Base-by-base conservation (phyloP, 2,329 filamentous ascomycete genomes). In the Moelleriella libera region DNA sequence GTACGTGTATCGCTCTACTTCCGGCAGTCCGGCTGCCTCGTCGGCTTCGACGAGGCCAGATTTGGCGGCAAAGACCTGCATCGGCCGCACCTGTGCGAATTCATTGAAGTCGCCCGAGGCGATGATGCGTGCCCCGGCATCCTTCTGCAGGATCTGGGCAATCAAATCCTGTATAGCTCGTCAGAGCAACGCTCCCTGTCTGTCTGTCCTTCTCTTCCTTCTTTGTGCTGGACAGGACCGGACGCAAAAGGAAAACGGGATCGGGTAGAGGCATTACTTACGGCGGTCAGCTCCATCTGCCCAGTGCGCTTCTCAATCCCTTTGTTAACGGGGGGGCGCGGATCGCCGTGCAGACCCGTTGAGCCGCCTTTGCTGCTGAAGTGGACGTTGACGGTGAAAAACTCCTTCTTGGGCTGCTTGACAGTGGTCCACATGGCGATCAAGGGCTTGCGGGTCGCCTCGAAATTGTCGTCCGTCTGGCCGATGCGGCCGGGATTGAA, bases 361-460 rank as follows among this genome's bases (percentile, higher is more conserved):
- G 76, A 75, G 39, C 82, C 82, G 30, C 79, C 79, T 64, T 86
- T 86, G 55, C 73, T 78, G 1, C 70, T 70, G 56, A 78, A 78
- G 64, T 86, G 82, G 40, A 85, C 78, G 57, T 86, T 85, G 51
- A 87, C 68, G 2, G 83, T 85, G 62, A 83, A 86, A 63, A 86
- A 80, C 0, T 63, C 57, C 51, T 70, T 73, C 49, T 69, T 66
- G 30, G 61, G 63, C 3, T 70, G 71, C 49, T 73, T 70, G 34
- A 76, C 63, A 0, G 77, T 71, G 56, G 75, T 72, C 80, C 82
- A 87, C 49, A 74, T 70, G 4, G 82, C 83, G 0, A 70, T 79
- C 0, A 86, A 66, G 2, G 83, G 82, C 65, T 85, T 86, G 49
- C 83, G 75, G 57, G 73, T 80, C 44, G 65, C 65, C 3, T 63